Evolutionary conservation across 1,284 basidiomycete species (phyloP).

Genomic region (Cutaneotrichosporon mucoides): DNA sequence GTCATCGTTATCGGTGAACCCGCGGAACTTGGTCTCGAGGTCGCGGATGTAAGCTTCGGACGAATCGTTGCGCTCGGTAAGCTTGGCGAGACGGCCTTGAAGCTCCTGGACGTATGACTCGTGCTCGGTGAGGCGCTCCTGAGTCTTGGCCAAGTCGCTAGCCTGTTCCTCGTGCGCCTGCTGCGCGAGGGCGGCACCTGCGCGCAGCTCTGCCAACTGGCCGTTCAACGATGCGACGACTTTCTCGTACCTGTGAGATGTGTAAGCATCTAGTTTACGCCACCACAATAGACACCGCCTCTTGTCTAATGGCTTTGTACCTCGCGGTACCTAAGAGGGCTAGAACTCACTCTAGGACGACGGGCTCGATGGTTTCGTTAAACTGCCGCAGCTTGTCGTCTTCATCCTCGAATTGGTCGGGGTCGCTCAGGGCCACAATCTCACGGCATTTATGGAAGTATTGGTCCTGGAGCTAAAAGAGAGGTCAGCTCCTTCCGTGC

Average conservation of each 20-base stretch:
- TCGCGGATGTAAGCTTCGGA: slow-evolving; percentile 92
- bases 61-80: slow-evolving; percentile 80
- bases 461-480: slow-evolving; percentile 37
- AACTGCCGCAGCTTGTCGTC: slow-evolving; percentile 57
- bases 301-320: neutral
- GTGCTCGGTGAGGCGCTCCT: slow-evolving; percentile 67
- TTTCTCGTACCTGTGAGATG: slow-evolving; percentile 69
- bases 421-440: slow-evolving; percentile 33
- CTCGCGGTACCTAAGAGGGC: neutral
- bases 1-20: slow-evolving; percentile 70
- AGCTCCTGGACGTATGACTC: slow-evolving; percentile 85
- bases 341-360: slow-evolving; percentile 71
- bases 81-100: slow-evolving; percentile 68
- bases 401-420: slow-evolving; percentile 21
- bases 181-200: slow-evolving; percentile 57
- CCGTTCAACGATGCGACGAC: slow-evolving; percentile 86
- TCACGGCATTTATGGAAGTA: slow-evolving; percentile 45
- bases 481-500: slow-evolving; percentile 1
- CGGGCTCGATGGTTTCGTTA: slow-evolving; percentile 93
- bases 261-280: neutral
- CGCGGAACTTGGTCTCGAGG: slow-evolving; percentile 82
- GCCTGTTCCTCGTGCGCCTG: slow-evolving; percentile 74
- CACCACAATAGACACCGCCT: neutral
- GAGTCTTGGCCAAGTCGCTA: slow-evolving; percentile 63
- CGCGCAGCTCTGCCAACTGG: slow-evolving; percentile 82